Base-by-base conservation (phyloP, 768 basidiomycete species). In the Suillus ampliporus region DNA sequence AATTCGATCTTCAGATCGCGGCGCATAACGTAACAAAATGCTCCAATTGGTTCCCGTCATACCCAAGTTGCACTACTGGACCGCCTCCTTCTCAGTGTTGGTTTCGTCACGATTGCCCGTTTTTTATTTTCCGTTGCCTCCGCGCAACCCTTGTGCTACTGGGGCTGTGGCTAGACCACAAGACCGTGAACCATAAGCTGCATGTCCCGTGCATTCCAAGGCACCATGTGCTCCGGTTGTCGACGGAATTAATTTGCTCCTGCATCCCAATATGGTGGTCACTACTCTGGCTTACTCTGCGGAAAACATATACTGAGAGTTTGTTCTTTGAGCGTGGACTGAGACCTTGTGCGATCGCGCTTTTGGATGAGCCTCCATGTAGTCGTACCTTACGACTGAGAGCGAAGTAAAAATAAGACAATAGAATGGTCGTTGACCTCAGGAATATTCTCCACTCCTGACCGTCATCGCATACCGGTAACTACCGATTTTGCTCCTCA, bases 331-430 rank as follows among this genome's bases (percentile, higher is more conserved):
- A n/a, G 26, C 23, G 43, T 60, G 57, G 57, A 59, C 11, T 26
- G 5, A 10, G 38, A 28, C 48, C 48, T n/a, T 61, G 37, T 53
- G 40, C 31, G 10, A 58, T 46, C 17, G 28, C 28, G 48, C 17
- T 50, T 43, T 11, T 38, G 41, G 58, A 54, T 44, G 14, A 19
- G 43, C 19, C 28, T 31, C 54, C 23, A 38, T 47, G 46, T 60
- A 59, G 19, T 14, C 11, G 58, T 59, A 37, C 48, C 50, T 54
- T 53, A 57, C 57, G 59, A 60, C 35, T 40, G 23, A 40, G 26
- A 53, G 28, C 51, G 51, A 60, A 60, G 59, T 60, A 57, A 58
- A 51, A 60, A 58, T 56, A 56, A 60, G 17, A 28, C n/a, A 52
- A 38, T 5, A n/a, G 17, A 58, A 57, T 60, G 61, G 56, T 60